Conservation (phyloP, 306 rosid species). For the Urtica urens region DNA sequence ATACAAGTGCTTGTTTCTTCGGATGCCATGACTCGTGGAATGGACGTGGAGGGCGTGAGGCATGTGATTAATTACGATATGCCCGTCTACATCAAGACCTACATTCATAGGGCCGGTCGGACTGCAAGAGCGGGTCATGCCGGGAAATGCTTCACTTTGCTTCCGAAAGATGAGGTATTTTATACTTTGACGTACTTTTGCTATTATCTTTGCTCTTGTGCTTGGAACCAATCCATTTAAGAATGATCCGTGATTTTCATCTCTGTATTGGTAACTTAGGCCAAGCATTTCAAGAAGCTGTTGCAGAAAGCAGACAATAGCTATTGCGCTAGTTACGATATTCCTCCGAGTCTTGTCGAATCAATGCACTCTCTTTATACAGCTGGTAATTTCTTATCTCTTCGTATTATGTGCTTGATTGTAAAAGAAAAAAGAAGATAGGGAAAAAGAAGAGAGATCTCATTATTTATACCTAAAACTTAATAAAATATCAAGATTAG, state of each 20-base stretch:
- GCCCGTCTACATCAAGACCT: constrained; percentile 73
- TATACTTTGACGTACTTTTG: constrained; percentile 12
- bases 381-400: constrained; percentile 41
- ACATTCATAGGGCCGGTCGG: constrained; percentile 88
- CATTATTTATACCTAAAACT: no score
- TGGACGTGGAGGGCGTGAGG: constrained; percentile 89
- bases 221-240: neutral
- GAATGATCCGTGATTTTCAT: neutral
- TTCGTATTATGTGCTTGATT: neutral
- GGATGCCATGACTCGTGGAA: constrained; percentile 97
- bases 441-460: no score
- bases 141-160: constrained; percentile 82
- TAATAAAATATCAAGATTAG: no score
- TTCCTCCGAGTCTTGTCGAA: constrained; percentile 52
- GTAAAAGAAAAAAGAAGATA: neutral
- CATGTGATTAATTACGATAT: constrained; percentile 75
- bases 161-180: constrained; percentile 61
- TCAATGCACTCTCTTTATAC: constrained; percentile 39
- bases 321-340: constrained; percentile 33
- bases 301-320: constrained; percentile 66
- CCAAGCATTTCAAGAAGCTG: constrained; percentile 62
- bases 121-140: constrained; percentile 90
- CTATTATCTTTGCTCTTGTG: neutral
- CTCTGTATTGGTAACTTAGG: constrained; percentile 44
- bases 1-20: constrained; percentile 86